Base-by-base conservation (phyloP, 1,284 basidiomycete genomes). In the Kwoniella shivajii region DNA sequence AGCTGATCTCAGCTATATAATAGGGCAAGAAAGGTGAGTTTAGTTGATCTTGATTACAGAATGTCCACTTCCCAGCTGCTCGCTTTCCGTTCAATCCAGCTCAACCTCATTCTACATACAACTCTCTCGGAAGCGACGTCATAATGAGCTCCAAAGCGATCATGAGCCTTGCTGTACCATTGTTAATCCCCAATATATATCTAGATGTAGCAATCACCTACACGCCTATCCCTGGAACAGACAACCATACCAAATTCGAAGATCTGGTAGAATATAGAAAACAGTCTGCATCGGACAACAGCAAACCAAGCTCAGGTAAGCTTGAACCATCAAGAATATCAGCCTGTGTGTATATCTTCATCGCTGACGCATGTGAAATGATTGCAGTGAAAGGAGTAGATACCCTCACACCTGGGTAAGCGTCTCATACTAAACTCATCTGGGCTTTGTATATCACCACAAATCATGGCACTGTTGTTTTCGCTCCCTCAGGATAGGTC, bases 151-250 rank as follows among this genome's bases (percentile, higher is more conserved):
- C n/a, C n/a, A n/a, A n/a, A n/a, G n/a, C n/a, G n/a, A n/a, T n/a
- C n/a, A n/a, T n/a, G n/a, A n/a, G n/a, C n/a, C n/a, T n/a, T n/a
- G n/a, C n/a, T n/a, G n/a, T n/a, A n/a, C n/a, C n/a, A n/a, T n/a
- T n/a, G n/a, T n/a, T n/a, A n/a, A n/a, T n/a, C n/a, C n/a, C n/a
- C n/a, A n/a, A n/a, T n/a, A n/a, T n/a, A 22, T 18, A 27, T 26
- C 18, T 51, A 72, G 80, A 82, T 59, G 81, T 83, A n/a, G 71
- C 73, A 18, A 82, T 82, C 65, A 78, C 77, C 10, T 82, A 83
- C 60, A 68, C 68, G 2, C 64, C 74, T 18, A 50, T 69, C 37
- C 46, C 66, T 9, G 52, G 50, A 29, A 57, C 66, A 38, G 43
- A 59, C 13, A 55, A 55, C 43, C 63, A 56, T 31, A 68, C 57